These are phyloP conservation scores for Akanthomyces uredinophilus DNA, from an alignment of 2,329 filamentous ascomycete genomes.

Conservation along the genomic window DNA sequence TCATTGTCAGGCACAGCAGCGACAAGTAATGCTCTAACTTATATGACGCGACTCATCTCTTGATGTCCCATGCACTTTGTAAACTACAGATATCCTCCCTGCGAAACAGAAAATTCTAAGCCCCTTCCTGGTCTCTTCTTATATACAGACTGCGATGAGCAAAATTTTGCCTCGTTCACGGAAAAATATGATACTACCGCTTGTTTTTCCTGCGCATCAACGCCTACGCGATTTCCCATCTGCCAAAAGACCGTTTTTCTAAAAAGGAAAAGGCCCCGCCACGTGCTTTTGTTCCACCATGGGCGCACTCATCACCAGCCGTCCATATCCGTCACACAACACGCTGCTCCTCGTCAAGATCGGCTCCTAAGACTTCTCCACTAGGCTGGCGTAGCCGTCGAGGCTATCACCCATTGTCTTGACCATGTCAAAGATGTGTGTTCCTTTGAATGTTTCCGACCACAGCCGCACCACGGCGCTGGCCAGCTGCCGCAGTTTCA, in stretches of 20 bases:
- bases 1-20: too few relatives aligned
- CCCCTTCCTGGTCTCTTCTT: too few relatives aligned
- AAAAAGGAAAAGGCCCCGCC: neutral
- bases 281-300: neutral
- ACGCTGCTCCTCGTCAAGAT: neutral
- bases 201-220: too few relatives aligned
- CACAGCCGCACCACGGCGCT: constrained; percentile 55
- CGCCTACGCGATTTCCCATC: too few relatives aligned
- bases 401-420: constrained; percentile 53
- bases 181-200: too few relatives aligned
- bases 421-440: constrained; percentile 56
- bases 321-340: neutral
- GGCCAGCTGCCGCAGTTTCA: constrained; percentile 50
- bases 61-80: too few relatives aligned
- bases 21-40: too few relatives aligned
- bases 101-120: too few relatives aligned
- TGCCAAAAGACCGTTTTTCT: neutral
- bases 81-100: too few relatives aligned
- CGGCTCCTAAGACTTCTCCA: constrained; percentile 39
- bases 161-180: too few relatives aligned
- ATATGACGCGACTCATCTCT: too few relatives aligned
- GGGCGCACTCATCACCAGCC: neutral
- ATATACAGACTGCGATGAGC: too few relatives aligned
- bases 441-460: constrained; percentile 58
- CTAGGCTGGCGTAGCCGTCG: constrained; percentile 51